Base-by-base conservation (phyloP, 1,284 basidiomycete genomes). In the Filobasidium uniguttulatum region DNA sequence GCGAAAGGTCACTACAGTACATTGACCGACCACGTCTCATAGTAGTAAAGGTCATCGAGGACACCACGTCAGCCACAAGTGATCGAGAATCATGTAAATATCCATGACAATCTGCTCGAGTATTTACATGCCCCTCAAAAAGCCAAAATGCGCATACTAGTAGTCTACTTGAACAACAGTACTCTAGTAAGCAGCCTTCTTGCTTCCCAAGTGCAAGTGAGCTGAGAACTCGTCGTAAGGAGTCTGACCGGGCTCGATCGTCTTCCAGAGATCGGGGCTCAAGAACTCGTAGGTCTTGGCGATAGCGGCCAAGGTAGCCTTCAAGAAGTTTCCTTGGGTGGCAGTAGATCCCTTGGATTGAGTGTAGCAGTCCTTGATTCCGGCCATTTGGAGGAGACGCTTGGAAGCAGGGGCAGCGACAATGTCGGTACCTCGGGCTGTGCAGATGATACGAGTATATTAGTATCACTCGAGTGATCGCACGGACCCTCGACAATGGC, bases 301-400 rank as follows among this genome's bases (percentile, higher is more conserved):
- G 71, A 98, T 88, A 50, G 94, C 93, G 65, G 80, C 84, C 69
- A 96, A 96, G 56, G 93, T 94, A 50, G 93, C 94, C 76, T 97
- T 97, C 76, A 98, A 82, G 81, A 97, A 97, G 78, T 98, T 98
- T 72, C 91, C 91, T 87, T 96, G 96, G 57, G 94, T 98, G 44
- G 91, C 89, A 49, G 94, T 99, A 61, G 87, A 91, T 70, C 94
- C 93, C 75, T 89, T 90, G 55, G 93, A 84, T 71, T 94, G 89
- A 55, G 50, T 67, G 65, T 69, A 69, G 59, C 66, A 70, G 71
- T 97, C 93, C 75, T 94, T 81, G 59, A 97, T 81, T 80, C 93
- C 93, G 65, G 93, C 93, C 63, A 98, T 79, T 75, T 99, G 91
- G 62, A 99, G 76, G 69, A 99, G 77, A 62, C 93, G 83, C 79